Evolutionary conservation across 2,329 filamentous ascomycete genomes (phyloP), one percentile per base, ranked within the genome.

Genomic region (Pseudogymnoascus destructans): DNA sequence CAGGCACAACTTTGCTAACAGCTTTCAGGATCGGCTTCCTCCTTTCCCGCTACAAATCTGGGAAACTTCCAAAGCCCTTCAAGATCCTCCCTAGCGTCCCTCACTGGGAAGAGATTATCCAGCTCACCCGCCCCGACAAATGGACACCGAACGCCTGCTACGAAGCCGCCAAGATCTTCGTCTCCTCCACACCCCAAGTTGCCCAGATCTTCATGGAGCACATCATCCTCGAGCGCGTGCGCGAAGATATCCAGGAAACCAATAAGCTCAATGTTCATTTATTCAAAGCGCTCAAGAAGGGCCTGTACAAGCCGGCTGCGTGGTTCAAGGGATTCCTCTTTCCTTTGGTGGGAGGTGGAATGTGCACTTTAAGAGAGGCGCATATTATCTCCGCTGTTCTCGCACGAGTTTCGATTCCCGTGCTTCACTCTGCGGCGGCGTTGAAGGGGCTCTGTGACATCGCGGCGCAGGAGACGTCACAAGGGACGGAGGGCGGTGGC

Each of bases 291-390:
- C 76, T 98, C 59, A 96, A 96, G 74, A 95, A 95, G 70, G 83
- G 82, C 6, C 78, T 96, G 11, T 96, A 95, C 76, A 95, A 95
- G 71, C 93, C 93, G 5, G 86, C 89, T 0, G 90, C 91, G 15
- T 98, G 95, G 73, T 98, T 98, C 80, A 95, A 96, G 71, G 93
- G 91, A 3, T 83, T 98, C 65, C 77, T 98, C 13, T 97, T 97
- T 69, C 93, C 93, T 0, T 79, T 98, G 15, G 84, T 95, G 8
- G 81, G 81, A 7, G 87, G 84, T 56, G 88, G 89, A 25, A 89
- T 85, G n/a, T 96, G 91, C 74, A 95, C 91, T 0, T 74, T 97
- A 56, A 83, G 91, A 56, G 93, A 98, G 72, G 93, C 93, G 4
- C 84, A 89, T 65, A 97, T 98, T 64, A 81, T 98, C 40, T 88